Evolutionary conservation across 2,329 filamentous ascomycete genomes (phyloP).

Genomic region (Monilinia vaccinii-corymbosi): DNA sequence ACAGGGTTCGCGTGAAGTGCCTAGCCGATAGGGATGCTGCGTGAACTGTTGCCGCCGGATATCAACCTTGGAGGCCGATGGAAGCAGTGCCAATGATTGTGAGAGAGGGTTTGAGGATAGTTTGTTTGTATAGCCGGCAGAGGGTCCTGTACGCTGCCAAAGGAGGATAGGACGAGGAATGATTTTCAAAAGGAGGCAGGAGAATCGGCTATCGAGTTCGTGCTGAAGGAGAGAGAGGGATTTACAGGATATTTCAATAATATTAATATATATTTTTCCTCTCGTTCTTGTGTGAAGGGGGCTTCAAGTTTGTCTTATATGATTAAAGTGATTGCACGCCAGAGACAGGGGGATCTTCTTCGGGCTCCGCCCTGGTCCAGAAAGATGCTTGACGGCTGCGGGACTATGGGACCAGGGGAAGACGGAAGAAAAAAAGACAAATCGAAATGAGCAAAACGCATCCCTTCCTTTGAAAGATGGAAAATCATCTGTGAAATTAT

Average conservation of each 20-base stretch:
- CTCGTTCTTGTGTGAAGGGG: conserved; percentile 18
- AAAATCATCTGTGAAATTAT: conserved; percentile 9
- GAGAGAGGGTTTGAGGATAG: not conserved
- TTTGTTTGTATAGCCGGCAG: not conserved
- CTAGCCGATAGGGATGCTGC: conserved; percentile 23
- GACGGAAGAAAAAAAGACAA: conserved; percentile 22
- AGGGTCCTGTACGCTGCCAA: not conserved
- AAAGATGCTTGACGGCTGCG: conserved; percentile 16
- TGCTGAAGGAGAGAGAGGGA: conserved; percentile 8
- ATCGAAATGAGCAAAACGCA: conserved; percentile 23
- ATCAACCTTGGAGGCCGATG: conserved; percentile 9
- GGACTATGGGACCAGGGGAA: conserved; percentile 24
- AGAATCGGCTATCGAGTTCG: conserved; percentile 2
- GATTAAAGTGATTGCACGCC: conserved; percentile 22
- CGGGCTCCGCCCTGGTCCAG: conserved; percentile 15
- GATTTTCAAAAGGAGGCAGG: conserved; percentile 1
- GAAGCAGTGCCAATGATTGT: not conserved
- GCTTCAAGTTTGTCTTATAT: conserved; percentile 25
- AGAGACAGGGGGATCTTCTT: conserved; percentile 22
- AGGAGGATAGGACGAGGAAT: not conserved
- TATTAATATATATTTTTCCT: conserved; percentile 13
- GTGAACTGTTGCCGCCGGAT: conserved; percentile 20
- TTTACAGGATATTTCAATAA: conserved; percentile 12
- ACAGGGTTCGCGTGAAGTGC: conserved; percentile 10
- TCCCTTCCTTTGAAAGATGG: conserved; percentile 4